Conservation (phyloP, 2,329 filamentous ascomycete genomes). For the Ophiostoma sp. region DNA sequence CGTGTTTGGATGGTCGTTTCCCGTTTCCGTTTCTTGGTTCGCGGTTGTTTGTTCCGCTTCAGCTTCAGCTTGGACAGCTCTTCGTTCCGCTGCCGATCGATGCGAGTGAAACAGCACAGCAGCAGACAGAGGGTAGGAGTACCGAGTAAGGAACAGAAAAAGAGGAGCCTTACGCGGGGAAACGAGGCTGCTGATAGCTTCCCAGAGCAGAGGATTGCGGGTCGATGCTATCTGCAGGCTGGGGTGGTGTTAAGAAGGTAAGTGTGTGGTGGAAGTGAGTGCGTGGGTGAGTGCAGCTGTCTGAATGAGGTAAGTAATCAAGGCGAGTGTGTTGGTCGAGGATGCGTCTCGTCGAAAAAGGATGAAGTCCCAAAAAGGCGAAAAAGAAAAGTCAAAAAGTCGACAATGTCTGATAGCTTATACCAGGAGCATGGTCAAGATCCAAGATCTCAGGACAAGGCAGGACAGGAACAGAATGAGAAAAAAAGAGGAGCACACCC, state of each 20-base stretch:
- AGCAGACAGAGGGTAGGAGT: background rate
- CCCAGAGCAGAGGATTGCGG: slow-evolving; percentile 1
- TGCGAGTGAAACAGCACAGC: background rate
- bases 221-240: slow-evolving; percentile 16
- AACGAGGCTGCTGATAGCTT: slow-evolving; percentile 13
- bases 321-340: background rate
- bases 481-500: slow-evolving; percentile 14
- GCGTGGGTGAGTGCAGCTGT: background rate
- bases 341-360: background rate
- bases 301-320: background rate
- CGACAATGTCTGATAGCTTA: slow-evolving; percentile 17
- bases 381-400: background rate
- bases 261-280: background rate
- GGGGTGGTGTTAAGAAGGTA: background rate
- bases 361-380: background rate
- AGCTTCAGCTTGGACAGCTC: background rate
- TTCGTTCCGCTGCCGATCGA: slow-evolving; percentile 12
- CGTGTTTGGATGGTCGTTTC: background rate
- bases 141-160: background rate
- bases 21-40: background rate
- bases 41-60: background rate
- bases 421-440: slow-evolving; percentile 9
- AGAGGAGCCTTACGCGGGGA: slow-evolving; percentile 2
- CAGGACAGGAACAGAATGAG: background rate
- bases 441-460: background rate